Conservation (phyloP, 768 basidiomycete genomes). For the Botryobasidium botryosum region DNA sequence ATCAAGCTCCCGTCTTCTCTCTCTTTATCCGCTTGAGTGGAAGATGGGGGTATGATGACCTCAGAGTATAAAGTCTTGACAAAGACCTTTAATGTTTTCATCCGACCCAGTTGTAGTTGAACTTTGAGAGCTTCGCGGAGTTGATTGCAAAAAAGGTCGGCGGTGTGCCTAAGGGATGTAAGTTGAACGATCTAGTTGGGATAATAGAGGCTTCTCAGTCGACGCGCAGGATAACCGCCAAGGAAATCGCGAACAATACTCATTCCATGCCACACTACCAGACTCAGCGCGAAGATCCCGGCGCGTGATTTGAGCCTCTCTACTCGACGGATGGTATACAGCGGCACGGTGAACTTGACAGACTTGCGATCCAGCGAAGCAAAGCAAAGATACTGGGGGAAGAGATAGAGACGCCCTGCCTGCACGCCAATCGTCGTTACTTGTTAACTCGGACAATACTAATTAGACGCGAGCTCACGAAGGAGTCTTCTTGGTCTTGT, state of each 20-base stretch:
- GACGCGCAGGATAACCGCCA: neutral
- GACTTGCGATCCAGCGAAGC: conserved; percentile 82
- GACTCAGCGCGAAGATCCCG: conserved; percentile 89
- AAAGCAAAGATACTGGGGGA: conserved; percentile 84
- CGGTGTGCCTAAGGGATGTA: conserved; percentile 82
- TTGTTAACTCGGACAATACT: conserved; percentile 4
- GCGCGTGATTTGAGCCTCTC: conserved; percentile 86
- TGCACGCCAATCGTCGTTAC: conserved; percentile 18
- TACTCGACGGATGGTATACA: conserved; percentile 83
- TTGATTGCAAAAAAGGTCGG: conserved; percentile 80
- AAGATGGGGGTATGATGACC: conserved; percentile 41
- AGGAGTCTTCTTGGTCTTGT: conserved; percentile 77
- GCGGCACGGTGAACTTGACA: conserved; percentile 76
- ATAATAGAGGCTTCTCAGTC: neutral
- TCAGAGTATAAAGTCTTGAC: conserved; percentile 91
- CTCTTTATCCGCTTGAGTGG: conserved; percentile 41
- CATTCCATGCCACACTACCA: conserved; percentile 86
- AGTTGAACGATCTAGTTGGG: conserved; percentile 48
- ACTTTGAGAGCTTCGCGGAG: conserved; percentile 79
- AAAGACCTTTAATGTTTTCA: conserved; percentile 86
- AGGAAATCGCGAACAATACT: conserved; percentile 51
- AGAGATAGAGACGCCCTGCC: conserved; percentile 82
- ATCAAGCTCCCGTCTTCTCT: conserved; percentile 52
- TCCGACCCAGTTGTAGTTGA: conserved; percentile 76
- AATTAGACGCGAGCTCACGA: conserved; percentile 39